Evolutionary conservation across 78 protist species (phyloP).

Genomic region (Dictyostelium citrinum): DNA sequence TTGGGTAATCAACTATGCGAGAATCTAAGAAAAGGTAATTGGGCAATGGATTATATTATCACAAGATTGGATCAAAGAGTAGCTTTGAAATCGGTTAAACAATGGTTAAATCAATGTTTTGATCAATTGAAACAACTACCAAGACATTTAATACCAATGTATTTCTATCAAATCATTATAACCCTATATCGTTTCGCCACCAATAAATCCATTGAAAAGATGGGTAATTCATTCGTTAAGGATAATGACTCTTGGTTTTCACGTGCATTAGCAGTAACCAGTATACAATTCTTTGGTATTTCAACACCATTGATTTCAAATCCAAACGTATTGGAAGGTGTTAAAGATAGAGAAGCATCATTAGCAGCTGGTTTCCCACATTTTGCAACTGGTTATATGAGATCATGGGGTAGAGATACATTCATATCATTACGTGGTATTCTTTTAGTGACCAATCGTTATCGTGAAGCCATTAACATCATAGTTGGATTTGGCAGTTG

Average conservation of each 20-base stretch:
- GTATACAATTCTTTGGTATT: slow-evolving; percentile 76
- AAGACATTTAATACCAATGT: slow-evolving; percentile 77
- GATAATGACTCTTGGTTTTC: background rate
- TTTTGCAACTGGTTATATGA: slow-evolving; percentile 92
- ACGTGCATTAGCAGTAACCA: slow-evolving; percentile 60
- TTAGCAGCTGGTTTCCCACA: slow-evolving; percentile 96
- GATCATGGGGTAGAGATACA: slow-evolving; percentile 95
- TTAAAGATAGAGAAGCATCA: slow-evolving; percentile 57
- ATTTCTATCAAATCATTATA: slow-evolving; percentile 28
- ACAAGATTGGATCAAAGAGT: slow-evolving; percentile 24
- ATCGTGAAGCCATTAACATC: slow-evolving; percentile 81
- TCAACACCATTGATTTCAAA: slow-evolving; percentile 41
- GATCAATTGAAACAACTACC: slow-evolving; percentile 45
- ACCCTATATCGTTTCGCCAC: slow-evolving; percentile 18
- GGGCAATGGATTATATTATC: slow-evolving; percentile 85
- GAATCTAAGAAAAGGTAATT: slow-evolving; percentile 87
- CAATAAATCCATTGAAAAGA: slow-evolving; percentile 17
- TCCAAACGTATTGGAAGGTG: slow-evolving; percentile 47
- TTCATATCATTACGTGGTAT: slow-evolving; percentile 89
- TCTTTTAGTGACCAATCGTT: slow-evolving; percentile 82
- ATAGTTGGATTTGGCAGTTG: slow-evolving; percentile 81
- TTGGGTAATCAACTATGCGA: slow-evolving; percentile 88
- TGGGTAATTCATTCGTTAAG: slow-evolving; percentile 1
- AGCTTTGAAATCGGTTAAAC: background rate
- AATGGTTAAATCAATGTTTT: slow-evolving; percentile 36